Evolutionary conservation across 257 asterid species (phyloP).

Genomic region (Solanum megistacrolobum): DNA sequence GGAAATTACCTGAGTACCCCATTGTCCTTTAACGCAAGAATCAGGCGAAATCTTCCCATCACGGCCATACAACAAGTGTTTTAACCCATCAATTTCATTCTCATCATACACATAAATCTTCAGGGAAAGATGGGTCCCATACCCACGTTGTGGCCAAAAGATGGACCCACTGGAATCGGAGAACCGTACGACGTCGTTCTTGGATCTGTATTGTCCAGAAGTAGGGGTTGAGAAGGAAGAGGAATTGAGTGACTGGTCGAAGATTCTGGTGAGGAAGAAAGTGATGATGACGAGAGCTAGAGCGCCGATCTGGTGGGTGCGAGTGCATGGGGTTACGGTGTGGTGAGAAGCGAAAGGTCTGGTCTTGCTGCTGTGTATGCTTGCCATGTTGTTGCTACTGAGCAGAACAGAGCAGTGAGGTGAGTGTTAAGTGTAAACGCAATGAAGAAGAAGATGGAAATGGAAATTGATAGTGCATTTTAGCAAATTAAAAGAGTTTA

Average conservation of each 20-base stretch:
- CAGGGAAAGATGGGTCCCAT: constrained; percentile 37
- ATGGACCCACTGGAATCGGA: constrained; percentile 9
- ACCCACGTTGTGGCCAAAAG: constrained; percentile 36
- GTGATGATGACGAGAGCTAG: constrained; percentile 54
- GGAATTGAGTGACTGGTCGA: constrained; percentile 41
- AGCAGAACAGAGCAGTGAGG: not conserved
- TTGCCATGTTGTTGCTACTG: not conserved
- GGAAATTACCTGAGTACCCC: constrained; percentile 79
- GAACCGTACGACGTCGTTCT: constrained; percentile 19
- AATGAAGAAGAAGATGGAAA: no score
- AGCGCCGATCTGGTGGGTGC: constrained; percentile 83
- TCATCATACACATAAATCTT: constrained; percentile 87
- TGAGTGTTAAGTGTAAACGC: not conserved
- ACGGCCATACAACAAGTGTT: constrained; percentile 63
- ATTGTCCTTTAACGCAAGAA: constrained; percentile 82
- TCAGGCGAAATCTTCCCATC: constrained; percentile 62
- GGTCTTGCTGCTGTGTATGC: constrained; percentile 1
- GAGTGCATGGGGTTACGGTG: constrained; percentile 39
- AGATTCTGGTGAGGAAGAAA: constrained; percentile 70
- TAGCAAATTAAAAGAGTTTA: no score
- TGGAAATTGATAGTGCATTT: no score
- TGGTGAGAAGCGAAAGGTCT: not conserved
- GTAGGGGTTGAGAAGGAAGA: constrained; percentile 6
- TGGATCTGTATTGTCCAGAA: not conserved
- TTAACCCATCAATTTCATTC: constrained; percentile 67